These are phyloP conservation scores for Solanum arcanum DNA, from an alignment of 257 asterid species.

Conservation along the genomic window DNA sequence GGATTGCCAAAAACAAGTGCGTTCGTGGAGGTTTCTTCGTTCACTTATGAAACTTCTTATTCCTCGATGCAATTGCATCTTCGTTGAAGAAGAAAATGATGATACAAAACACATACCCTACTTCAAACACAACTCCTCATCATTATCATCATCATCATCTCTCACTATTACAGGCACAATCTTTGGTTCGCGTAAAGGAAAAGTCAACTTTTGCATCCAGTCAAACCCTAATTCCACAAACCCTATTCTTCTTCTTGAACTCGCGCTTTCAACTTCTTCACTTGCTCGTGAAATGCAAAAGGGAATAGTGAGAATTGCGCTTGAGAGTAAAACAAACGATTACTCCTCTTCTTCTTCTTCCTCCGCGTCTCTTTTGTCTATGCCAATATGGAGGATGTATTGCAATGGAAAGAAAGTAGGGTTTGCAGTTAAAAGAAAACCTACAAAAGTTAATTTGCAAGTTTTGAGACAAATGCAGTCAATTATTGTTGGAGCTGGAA, in stretches of 20 bases:
- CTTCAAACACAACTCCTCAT: not conserved
- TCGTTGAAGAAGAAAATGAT: conserved; percentile 17
- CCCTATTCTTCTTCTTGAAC: conserved; percentile 43
- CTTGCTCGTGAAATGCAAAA: conserved; percentile 54
- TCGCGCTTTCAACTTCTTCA: conserved; percentile 37
- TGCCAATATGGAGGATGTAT: conserved; percentile 46
- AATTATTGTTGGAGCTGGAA: conserved; percentile 42
- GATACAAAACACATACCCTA: conserved; percentile 1
- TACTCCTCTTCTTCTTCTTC: not conserved
- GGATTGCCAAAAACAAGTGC: conserved; percentile 58
- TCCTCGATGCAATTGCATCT: conserved; percentile 42
- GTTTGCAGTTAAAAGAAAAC: conserved; percentile 27
- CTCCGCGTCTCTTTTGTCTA: conserved; percentile 10
- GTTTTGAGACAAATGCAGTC: conserved; percentile 24
- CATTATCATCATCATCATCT: not conserved
- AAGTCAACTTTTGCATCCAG: conserved; percentile 49
- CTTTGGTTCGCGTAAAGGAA: conserved; percentile 37
- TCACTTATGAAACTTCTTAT: conserved; percentile 31
- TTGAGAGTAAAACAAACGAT: conserved; percentile 9
- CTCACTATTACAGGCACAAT: conserved; percentile 29
- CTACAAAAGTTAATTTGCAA: conserved; percentile 19
- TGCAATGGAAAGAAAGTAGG: conserved; percentile 48
- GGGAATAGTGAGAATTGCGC: conserved; percentile 36
- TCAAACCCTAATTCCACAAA: conserved; percentile 25
- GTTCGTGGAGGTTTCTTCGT: conserved; percentile 61